Evolutionary conservation across 352 stramenopile genomes (phyloP), one percentile per base, ranked within the genome.

Genomic region (Phytophthora podocarpi): DNA sequence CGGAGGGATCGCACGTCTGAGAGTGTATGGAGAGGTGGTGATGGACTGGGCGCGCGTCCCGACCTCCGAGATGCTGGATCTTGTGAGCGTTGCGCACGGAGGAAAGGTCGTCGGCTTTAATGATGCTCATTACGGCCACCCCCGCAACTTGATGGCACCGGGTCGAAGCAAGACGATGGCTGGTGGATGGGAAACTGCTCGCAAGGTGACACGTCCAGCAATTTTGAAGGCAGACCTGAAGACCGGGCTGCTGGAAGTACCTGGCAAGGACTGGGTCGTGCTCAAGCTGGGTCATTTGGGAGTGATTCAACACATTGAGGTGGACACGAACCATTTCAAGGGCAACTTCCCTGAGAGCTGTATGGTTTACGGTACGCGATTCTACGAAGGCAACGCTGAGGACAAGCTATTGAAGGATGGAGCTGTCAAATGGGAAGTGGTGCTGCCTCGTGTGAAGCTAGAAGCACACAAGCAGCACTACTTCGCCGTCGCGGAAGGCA

Each of bases 241-340:
- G 6, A 85, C 67, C 8, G 82, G 80, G 4, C 49, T 91, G 16
- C 70, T 94, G 11, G 36, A 76, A 21, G 78, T 93, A 12, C 81
- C 90, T 1, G 89, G 87, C 1, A 96, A 90, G 54, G 96, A 99
- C 78, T 99, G 90, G 90, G 76, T 87, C 2, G 78, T 98, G 43
- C 72, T 98, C 21, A 95, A 97, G 50, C 69, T 99, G 16, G 96
- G 95, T 15, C 81, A 90, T 28, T 36, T 76, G 12, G 82, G 81
- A 7, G 66, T 91, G 39, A 79, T 96, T 35, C 63, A 86, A 13
- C 59, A 85, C 21, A 45, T 93, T 35, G 85, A 92, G 40, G 80
- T 98, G 5, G 96, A 98, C 74, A 98, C 96, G 9, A 95, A 97
- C 64, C 91, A 97, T 73, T 98, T 97, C 64, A 97, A 96, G 57